Evolutionary conservation across 192 early-diverging fungal genomes (phyloP).

Genomic region (Radiomyces spectabilis): DNA sequence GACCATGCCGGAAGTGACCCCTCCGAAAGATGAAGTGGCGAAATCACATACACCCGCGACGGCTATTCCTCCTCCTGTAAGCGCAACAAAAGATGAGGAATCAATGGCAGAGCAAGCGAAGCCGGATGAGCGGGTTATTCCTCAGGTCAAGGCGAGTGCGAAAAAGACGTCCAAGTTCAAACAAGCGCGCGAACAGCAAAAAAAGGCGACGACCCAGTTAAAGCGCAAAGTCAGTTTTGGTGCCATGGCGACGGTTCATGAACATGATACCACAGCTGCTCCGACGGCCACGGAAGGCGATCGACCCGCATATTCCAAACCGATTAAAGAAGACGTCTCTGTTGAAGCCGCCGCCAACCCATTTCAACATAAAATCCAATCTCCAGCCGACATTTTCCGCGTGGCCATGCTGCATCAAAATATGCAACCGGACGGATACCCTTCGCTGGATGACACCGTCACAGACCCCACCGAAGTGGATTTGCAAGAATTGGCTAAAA

Average conservation of each 20-base stretch:
- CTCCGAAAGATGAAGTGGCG: too few relatives aligned
- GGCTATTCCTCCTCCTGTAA: too few relatives aligned
- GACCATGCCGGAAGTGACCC: too few relatives aligned
- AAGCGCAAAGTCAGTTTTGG: constrained; percentile 7
- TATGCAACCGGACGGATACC: constrained; percentile 3
- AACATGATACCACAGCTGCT: constrained; percentile 7
- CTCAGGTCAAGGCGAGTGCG: too few relatives aligned
- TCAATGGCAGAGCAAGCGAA: constrained; percentile 2
- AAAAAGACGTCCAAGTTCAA: constrained; percentile 24
- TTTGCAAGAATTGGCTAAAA: constrained; percentile 9
- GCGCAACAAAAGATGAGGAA: background rate
- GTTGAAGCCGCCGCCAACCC: background rate
- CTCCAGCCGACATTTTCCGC: constrained; percentile 19
- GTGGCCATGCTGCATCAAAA: constrained; percentile 1
- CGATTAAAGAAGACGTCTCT: background rate
- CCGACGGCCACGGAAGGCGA: too few relatives aligned
- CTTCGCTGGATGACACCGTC: background rate
- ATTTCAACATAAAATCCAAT: constrained; percentile 7
- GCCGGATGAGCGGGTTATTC: too few relatives aligned
- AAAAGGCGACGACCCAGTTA: background rate
- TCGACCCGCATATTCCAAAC: constrained; percentile 2
- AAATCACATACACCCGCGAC: too few relatives aligned
- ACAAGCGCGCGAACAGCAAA: constrained; percentile 11
- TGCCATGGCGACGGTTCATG: constrained; percentile 3
- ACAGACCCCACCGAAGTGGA: background rate